Percentiles rank a stretch among this genome's conserved stretches.
phyloP scores from a whole-genome alignment of 768 basidiomycete species.

The Nidularia pulvinata region DNA sequence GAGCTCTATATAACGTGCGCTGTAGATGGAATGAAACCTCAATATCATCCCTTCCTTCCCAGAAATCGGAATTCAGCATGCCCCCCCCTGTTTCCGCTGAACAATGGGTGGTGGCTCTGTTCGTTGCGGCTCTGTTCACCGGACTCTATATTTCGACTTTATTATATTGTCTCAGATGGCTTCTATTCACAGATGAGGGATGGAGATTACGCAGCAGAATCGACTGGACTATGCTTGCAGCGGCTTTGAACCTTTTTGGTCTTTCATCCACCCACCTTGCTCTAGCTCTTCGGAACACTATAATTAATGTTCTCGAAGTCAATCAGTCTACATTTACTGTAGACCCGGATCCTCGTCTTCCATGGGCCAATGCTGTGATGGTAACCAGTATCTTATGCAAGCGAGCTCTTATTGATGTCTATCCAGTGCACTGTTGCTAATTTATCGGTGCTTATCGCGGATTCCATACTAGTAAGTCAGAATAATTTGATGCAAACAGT shows the following conservation, averaged over 20 bases:
- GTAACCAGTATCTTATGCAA: background rate
- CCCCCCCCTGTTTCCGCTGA: slow-evolving; percentile 10
- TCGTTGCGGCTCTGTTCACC: background rate
- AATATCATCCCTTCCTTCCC: too few species aligned
- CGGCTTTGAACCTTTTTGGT: background rate
- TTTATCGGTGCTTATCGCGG: background rate
- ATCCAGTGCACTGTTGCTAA: background rate
- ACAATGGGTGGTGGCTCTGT: background rate
- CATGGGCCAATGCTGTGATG: background rate
- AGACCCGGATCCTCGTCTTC: background rate
- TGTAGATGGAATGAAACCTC: too few species aligned
- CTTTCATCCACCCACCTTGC: background rate
- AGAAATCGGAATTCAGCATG: too few species aligned
- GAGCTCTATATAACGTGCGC: too few species aligned
- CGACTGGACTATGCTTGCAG: background rate
- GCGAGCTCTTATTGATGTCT: background rate
- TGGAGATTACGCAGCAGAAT: slow-evolving; percentile 2
- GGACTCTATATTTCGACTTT: slow-evolving; percentile 1
- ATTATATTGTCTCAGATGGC: background rate
- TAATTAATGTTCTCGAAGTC: background rate
- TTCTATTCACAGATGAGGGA: slow-evolving; percentile 5
- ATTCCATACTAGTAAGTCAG: background rate
- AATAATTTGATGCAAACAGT: background rate
- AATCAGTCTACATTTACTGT: background rate
- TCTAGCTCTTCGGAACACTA: background rate